Conservation (phyloP, 2,329 filamentous ascomycete genomes). For the Xylaria sp. region DNA sequence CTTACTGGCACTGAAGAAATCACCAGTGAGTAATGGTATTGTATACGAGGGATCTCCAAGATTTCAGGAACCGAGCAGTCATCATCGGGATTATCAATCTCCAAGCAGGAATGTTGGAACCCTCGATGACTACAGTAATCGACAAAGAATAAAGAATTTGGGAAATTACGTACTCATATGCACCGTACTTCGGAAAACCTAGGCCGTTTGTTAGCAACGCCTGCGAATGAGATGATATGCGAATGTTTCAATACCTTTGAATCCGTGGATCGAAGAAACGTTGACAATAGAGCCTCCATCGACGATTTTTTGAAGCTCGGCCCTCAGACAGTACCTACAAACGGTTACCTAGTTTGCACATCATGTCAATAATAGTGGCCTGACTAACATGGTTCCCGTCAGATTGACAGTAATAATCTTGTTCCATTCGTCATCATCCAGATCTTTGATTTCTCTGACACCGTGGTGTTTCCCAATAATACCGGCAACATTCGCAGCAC, state of each 20-base stretch:
- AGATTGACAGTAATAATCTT: slow-evolving; percentile 61
- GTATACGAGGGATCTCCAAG: not conserved
- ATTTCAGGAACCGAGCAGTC: not conserved
- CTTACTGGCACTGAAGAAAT: slow-evolving; percentile 37
- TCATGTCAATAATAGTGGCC: not conserved
- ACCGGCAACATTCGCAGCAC: slow-evolving; percentile 67
- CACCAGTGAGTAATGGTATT: slow-evolving; percentile 30
- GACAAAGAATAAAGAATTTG: slow-evolving; percentile 7
- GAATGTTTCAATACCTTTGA: slow-evolving; percentile 53
- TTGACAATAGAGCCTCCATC: slow-evolving; percentile 69
- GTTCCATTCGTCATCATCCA: slow-evolving; percentile 62
- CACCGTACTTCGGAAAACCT: slow-evolving; percentile 56
- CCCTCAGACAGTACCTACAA: slow-evolving; percentile 57
- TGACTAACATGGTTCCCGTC: slow-evolving; percentile 59
- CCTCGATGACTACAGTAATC: not conserved
- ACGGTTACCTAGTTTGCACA: slow-evolving; percentile 29
- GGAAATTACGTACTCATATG: slow-evolving; percentile 49
- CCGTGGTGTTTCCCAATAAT: slow-evolving; percentile 59
- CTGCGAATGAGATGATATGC: slow-evolving; percentile 42
- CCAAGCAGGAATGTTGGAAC: not conserved
- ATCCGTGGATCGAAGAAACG: slow-evolving; percentile 63
- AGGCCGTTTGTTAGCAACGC: slow-evolving; percentile 36
- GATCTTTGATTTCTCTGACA: slow-evolving; percentile 54
- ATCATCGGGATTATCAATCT: slow-evolving; percentile 4
- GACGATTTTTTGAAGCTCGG: slow-evolving; percentile 57